phyloP scores from a whole-genome alignment of 176 grass and related monocot species.

The Tillandsia fasciculata region DNA sequence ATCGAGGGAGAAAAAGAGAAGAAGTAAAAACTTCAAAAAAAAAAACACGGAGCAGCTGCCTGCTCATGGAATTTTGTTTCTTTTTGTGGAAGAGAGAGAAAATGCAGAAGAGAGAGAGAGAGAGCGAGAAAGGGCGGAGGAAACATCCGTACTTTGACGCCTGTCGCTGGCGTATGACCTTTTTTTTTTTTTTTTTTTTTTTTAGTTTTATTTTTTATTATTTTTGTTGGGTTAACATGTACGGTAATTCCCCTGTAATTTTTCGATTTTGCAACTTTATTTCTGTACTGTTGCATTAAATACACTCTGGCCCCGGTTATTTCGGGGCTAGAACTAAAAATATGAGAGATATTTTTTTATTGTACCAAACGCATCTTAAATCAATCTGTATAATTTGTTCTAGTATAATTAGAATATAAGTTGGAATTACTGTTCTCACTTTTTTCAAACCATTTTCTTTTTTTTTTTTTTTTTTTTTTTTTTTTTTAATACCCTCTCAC shows the following conservation, averaged over 20 bases:
- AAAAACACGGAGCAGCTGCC: conserved; percentile 20
- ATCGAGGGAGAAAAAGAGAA: background rate
- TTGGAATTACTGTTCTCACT: too few species aligned
- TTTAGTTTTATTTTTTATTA: conserved; percentile 19
- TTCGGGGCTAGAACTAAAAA: too few species aligned
- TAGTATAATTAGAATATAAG: too few species aligned
- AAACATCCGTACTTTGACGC: conserved; percentile 75
- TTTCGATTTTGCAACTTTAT: too few species aligned
- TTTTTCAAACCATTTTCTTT: too few species aligned
- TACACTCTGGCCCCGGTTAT: too few species aligned
- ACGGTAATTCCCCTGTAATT: background rate
- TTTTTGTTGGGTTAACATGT: background rate
- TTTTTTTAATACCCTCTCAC: too few species aligned
- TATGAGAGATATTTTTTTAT: too few species aligned
- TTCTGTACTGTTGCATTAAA: too few species aligned
- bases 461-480: too few species aligned
- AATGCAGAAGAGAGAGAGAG: conserved; percentile 4
- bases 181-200: conserved; percentile 24
- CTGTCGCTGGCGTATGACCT: conserved; percentile 57
- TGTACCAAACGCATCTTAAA: too few species aligned
- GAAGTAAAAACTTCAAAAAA: background rate
- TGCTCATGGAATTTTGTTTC: conserved; percentile 23
- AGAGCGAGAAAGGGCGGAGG: background rate
- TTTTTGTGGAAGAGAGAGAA: conserved; percentile 24
- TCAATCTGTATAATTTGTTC: too few species aligned